Base-by-base conservation (phyloP, 805 yeast genomes). In the Metschnikowia santaceciliae region DNA sequence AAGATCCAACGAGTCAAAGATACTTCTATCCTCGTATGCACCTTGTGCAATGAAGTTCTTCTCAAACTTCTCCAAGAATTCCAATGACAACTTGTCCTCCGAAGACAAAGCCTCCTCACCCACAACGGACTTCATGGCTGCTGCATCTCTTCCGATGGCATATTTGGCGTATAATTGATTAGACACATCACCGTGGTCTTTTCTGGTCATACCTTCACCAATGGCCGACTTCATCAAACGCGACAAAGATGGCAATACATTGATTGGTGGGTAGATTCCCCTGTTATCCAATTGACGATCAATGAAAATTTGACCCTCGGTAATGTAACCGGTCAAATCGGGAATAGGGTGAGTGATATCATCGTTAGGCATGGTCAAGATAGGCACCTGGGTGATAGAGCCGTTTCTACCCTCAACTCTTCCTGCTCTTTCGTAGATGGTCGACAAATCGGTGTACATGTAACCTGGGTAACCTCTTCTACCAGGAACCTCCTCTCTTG, bases 401-500 rank as follows among this genome's bases (percentile, higher is more conserved):
- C 99, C 99, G 67, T 94, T 94, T 78, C 99, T 87, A 60, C 99
- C 99, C 77, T 94, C 99, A 56, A 94, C 98, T 80, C 99, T 88
- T 71, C 99, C 99, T 42, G 99, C 99, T 80, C 99, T 89, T 78
- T 94, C 99, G 73, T 94, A 94, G 66, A 94, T 90, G 47, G 98
- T 94, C 47, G 98, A 89, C 79, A 94, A 89, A 86, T 94, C 99
- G 44, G 99, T 94, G 78, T 94, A 94, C 99, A 94, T 94, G 74
- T 94, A 94, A 88, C 99, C 99, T 58, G 99, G 99, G 75, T 94
- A 94, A 80, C 99, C 99, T 85, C 99, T 90, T 83, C 99, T 90
- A 81, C 99, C 99, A 69, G 99, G 99, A 43, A 94, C 99, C 77
- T 95, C 99, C 76, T 94, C 99, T 81, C 99, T 90, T 45, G 99